phyloP scores from a whole-genome alignment of 164 flowering plant species.

The Aristolochia fimbriata region DNA sequence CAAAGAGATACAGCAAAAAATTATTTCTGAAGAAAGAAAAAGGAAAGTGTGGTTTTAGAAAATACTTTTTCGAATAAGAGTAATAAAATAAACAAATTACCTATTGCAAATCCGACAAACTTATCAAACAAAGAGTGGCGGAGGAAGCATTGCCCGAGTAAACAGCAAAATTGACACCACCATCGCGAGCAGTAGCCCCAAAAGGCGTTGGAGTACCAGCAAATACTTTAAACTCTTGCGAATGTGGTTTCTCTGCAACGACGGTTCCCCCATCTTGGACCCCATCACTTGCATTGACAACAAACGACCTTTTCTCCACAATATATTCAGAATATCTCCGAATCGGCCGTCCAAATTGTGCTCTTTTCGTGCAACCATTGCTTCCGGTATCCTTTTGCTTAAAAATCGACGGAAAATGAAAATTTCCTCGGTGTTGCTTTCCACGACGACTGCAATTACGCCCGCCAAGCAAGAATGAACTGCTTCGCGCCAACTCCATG shows the following conservation, averaged over 20 bases:
- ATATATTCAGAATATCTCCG: not conserved
- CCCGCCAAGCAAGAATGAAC: constrained; percentile 7
- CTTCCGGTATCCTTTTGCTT: not conserved
- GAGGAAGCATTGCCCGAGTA: constrained; percentile 53
- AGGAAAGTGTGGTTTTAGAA: not conserved
- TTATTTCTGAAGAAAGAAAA: not conserved
- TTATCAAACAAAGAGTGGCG: constrained; percentile 64
- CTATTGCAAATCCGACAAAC: constrained; percentile 49
- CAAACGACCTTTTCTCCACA: not conserved
- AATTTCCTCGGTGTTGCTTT: constrained; percentile 7
- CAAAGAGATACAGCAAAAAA: too few species aligned
- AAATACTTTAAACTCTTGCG: constrained; percentile 34
- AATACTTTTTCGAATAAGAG: not conserved
- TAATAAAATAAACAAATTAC: constrained; percentile 15
- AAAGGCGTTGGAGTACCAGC: constrained; percentile 62
- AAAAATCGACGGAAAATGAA: not conserved
- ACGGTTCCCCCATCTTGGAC: constrained; percentile 28
- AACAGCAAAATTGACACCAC: constrained; percentile 78
- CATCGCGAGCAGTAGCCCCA: constrained; percentile 67
- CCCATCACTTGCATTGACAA: constrained; percentile 18
- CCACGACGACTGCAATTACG: constrained; percentile 7
- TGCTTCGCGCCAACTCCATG: constrained; percentile 14
- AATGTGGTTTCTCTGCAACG: constrained; percentile 32
- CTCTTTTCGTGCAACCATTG: not conserved
- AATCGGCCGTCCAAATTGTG: not conserved